Percentiles rank a stretch among this genome's conserved stretches.
These are phyloP conservation scores for Violaceomyces palustris DNA, from an alignment of 1,284 basidiomycete species.

Conservation along the genomic window DNA sequence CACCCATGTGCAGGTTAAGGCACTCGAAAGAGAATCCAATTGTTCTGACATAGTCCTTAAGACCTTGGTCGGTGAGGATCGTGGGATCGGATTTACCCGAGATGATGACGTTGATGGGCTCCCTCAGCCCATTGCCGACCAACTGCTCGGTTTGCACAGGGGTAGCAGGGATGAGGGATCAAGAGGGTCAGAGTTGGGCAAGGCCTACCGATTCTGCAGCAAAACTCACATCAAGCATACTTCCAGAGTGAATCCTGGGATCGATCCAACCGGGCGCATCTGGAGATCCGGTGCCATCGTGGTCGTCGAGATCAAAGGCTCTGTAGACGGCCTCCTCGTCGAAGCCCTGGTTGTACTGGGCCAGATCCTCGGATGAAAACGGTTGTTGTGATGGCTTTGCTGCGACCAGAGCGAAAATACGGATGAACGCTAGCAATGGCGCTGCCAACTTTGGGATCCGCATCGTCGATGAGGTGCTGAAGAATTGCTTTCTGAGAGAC, in stretches of 20 bases:
- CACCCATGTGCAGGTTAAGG: conserved; percentile 71
- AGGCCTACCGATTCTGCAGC: no score
- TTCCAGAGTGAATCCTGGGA: conserved; percentile 29
- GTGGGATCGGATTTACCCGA: conserved; percentile 70
- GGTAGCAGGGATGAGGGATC: conserved; percentile 49
- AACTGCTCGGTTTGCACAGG: no score
- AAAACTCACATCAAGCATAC: conserved; percentile 38
- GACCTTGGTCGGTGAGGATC: conserved; percentile 68
- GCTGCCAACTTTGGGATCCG: no score
- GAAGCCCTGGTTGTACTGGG: conserved; percentile 22
- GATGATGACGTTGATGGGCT: conserved; percentile 83
- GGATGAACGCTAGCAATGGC: no score
- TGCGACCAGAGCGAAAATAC: no score
- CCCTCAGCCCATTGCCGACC: conserved; percentile 71
- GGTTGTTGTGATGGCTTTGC: no score
- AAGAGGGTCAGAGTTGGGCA: neutral
- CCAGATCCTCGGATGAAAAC: no score
- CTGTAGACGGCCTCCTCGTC: conserved; percentile 18
- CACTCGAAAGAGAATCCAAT: conserved; percentile 74
- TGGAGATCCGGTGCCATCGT: conserved; percentile 17
- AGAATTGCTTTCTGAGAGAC: no score
- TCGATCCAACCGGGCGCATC: conserved; percentile 33
- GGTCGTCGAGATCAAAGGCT: conserved; percentile 25
- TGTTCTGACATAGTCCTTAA: conserved; percentile 69
- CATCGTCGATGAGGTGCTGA: no score